phyloP scores from a whole-genome alignment of 2,329 filamentous ascomycete genomes.

The Torrubiella hemipterigena region DNA sequence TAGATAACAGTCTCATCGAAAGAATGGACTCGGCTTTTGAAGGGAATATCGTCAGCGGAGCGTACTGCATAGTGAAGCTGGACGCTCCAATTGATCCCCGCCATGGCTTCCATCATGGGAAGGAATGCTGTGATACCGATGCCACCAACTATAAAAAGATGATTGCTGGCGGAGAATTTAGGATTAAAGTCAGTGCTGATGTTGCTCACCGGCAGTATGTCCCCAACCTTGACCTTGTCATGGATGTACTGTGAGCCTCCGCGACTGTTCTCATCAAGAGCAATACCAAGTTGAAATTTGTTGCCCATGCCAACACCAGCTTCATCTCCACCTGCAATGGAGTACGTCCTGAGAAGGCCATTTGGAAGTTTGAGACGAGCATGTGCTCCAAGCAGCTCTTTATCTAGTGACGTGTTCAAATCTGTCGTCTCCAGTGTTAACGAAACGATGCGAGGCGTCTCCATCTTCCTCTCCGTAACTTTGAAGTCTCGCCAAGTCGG shows the following conservation, averaged over 20 bases:
- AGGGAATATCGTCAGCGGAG: slow-evolving; percentile 39
- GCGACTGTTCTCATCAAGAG: slow-evolving; percentile 39
- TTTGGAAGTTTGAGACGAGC: slow-evolving; percentile 44
- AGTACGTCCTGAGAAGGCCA: slow-evolving; percentile 47
- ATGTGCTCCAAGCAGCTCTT: slow-evolving; percentile 35
- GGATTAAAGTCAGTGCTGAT: slow-evolving; percentile 37
- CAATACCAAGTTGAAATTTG: slow-evolving; percentile 45
- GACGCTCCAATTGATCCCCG: slow-evolving; percentile 33
- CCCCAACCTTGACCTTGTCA: slow-evolving; percentile 29
- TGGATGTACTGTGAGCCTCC: slow-evolving; percentile 53
- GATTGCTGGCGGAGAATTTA: slow-evolving; percentile 35
- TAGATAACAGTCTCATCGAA: slow-evolving; percentile 37
- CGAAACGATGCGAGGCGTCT: slow-evolving; percentile 38
- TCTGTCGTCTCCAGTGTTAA: slow-evolving; percentile 37
- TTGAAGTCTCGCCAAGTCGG: slow-evolving; percentile 31
- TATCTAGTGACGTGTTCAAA: slow-evolving; percentile 12
- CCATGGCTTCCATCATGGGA: slow-evolving; percentile 27
- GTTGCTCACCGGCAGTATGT: slow-evolving; percentile 36
- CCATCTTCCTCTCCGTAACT: slow-evolving; percentile 34
- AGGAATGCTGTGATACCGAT: slow-evolving; percentile 58
- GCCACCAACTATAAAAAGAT: slow-evolving; percentile 52
- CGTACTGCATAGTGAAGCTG: slow-evolving; percentile 49
- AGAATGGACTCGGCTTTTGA: slow-evolving; percentile 30
- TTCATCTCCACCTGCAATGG: slow-evolving; percentile 31
- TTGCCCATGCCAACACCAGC: slow-evolving; percentile 20